Conservation (phyloP, 371 early-diverging fungal species). For the Mucor irregularis region DNA sequence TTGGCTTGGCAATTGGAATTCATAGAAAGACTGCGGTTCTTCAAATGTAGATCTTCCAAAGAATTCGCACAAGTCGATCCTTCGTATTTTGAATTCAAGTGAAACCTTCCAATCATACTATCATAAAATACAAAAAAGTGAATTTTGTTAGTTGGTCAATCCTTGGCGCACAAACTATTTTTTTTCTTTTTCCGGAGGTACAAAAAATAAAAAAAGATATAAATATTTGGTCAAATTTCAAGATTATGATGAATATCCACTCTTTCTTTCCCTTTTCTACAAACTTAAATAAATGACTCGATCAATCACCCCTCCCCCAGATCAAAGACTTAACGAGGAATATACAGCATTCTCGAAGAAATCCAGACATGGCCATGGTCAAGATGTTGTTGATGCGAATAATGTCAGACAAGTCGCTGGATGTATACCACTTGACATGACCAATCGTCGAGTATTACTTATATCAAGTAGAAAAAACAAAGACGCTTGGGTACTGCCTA, state of each 20-base stretch:
- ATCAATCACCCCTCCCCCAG: constrained; percentile 15
- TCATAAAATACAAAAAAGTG: too few relatives aligned
- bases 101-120: too few relatives aligned
- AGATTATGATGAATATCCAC: too few relatives aligned
- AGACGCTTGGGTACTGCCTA: constrained; percentile 56
- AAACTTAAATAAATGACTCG: constrained; percentile 2
- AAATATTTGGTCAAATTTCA: neutral
- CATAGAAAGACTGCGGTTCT: too few relatives aligned
- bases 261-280: neutral
- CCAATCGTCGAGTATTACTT: constrained; percentile 44
- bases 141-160: too few relatives aligned
- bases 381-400: constrained; percentile 35
- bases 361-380: constrained; percentile 21
- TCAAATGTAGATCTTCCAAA: too few relatives aligned
- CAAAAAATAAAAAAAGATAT: neutral
- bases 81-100: too few relatives aligned
- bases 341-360: constrained; percentile 15
- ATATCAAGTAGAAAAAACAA: constrained; percentile 47
- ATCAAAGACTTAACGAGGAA: neutral
- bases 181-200: too few relatives aligned
- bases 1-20: too few relatives aligned
- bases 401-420: constrained; percentile 51
- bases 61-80: too few relatives aligned
- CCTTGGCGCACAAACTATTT: neutral
- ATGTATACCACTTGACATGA: constrained; percentile 51